phyloP scores from a whole-genome alignment of 305 asterid species.

The Fraxinus baroniana region DNA sequence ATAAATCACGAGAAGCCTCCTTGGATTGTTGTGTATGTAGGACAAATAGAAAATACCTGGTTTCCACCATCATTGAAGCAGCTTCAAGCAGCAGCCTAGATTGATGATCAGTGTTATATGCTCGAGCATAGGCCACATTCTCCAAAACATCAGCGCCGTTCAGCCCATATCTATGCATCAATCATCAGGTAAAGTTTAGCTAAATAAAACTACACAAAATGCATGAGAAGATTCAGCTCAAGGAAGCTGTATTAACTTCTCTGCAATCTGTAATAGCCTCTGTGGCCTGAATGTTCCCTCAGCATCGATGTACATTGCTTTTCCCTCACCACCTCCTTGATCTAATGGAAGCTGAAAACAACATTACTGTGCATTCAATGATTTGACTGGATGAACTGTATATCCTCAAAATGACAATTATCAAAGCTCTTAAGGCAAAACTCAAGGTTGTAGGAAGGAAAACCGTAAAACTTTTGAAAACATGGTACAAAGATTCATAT shows the following conservation, averaged over 20 bases:
- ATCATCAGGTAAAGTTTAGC: neutral
- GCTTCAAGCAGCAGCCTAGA: slow-evolving; percentile 97
- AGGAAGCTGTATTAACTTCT: slow-evolving; percentile 50
- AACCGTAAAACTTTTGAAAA: neutral
- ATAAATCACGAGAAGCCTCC: neutral
- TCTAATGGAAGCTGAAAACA: slow-evolving; percentile 80
- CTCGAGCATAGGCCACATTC: slow-evolving; percentile 97
- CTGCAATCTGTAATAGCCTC: slow-evolving; percentile 92
- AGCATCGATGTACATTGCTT: slow-evolving; percentile 97
- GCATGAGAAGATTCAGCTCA: neutral
- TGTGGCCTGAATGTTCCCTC: slow-evolving; percentile 99
- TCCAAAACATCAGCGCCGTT: slow-evolving; percentile 96
- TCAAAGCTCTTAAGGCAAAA: neutral
- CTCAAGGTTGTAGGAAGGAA: neutral
- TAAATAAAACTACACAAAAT: neutral
- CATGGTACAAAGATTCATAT: neutral
- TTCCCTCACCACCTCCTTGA: slow-evolving; percentile 98
- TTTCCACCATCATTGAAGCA: slow-evolving; percentile 98
- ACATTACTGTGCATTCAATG: neutral
- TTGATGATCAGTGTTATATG: slow-evolving; percentile 96
- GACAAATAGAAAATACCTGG: slow-evolving; percentile 47
- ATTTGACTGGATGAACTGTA: neutral
- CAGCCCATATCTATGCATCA: slow-evolving; percentile 66
- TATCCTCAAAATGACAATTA: neutral
- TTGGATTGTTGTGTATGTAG: neutral